Conservation (phyloP, 345 rosid genomes). For the Stellera chamaejasme region DNA sequence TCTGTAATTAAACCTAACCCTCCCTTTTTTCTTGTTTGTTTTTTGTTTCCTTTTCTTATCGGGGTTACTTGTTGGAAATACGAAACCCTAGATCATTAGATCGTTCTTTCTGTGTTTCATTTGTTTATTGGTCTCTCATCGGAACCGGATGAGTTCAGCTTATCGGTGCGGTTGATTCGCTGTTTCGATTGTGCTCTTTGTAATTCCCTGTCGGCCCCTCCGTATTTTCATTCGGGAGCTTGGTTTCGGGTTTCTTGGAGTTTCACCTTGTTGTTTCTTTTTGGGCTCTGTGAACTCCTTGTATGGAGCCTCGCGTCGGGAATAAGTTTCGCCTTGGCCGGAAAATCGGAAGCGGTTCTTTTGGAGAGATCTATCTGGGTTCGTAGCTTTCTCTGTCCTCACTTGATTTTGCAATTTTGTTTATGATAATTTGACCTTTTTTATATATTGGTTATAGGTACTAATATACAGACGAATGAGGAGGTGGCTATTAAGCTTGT, state of each 20-base stretch:
- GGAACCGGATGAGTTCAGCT: not conserved
- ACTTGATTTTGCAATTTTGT: conserved; percentile 2
- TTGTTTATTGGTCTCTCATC: not conserved
- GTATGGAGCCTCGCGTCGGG: conserved; percentile 86
- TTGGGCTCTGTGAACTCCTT: not conserved
- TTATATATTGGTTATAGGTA: conserved; percentile 40
- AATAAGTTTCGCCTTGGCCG: conserved; percentile 86
- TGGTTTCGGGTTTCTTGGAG: conserved; percentile 21
- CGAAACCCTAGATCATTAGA: conserved; percentile 13
- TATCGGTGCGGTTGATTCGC: conserved; percentile 25
- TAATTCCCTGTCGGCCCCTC: no score
- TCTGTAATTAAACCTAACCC: conserved; percentile 16
- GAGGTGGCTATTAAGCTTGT: conserved; percentile 99
- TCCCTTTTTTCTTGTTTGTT: not conserved
- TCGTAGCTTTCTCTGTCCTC: conserved; percentile 14
- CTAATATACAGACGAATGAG: conserved; percentile 86
- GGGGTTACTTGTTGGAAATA: not conserved
- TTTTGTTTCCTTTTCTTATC: no score
- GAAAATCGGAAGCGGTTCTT: conserved; percentile 96
- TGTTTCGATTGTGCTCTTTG: not conserved
- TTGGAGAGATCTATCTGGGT: conserved; percentile 98
- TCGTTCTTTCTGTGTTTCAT: conserved; percentile 8
- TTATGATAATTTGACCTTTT: not conserved
- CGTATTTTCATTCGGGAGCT: no score
- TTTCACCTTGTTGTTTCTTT: not conserved